Percentiles rank a stretch among this genome's conserved stretches.
phyloP scores from a whole-genome alignment of 2,329 filamentous ascomycete genomes.

The Laburnicola sp. region DNA sequence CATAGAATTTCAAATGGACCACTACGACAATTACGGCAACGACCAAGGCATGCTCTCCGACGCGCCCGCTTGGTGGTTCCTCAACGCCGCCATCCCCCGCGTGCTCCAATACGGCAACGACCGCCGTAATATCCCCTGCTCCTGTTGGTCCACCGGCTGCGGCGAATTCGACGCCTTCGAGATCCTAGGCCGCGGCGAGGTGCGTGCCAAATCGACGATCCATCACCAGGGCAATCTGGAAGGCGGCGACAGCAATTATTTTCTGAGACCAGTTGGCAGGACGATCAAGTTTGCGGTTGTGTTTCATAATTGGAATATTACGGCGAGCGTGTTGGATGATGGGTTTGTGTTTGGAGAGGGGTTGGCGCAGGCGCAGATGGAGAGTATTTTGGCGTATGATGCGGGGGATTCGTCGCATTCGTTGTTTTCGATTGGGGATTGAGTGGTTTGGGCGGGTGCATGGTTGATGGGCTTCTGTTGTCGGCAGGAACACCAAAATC shows the following conservation, averaged over 20 bases:
- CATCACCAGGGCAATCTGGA: slow-evolving; percentile 60
- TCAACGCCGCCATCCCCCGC: slow-evolving; percentile 73
- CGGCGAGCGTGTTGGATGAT: too few species aligned
- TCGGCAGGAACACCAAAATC: too few species aligned
- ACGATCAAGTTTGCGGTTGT: slow-evolving; percentile 69
- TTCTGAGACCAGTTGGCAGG: slow-evolving; percentile 63
- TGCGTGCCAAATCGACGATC: slow-evolving; percentile 70
- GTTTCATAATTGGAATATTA: too few species aligned
- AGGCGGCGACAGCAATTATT: slow-evolving; percentile 72
- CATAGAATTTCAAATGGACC: slow-evolving; percentile 70
- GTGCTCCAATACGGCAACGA: slow-evolving; percentile 67
- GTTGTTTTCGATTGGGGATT: too few species aligned
- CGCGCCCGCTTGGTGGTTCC: slow-evolving; percentile 75
- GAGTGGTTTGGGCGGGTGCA: too few species aligned
- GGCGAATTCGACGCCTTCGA: slow-evolving; percentile 79
- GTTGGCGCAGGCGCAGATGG: too few species aligned
- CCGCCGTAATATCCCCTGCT: slow-evolving; percentile 57
- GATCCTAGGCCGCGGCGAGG: slow-evolving; percentile 66
- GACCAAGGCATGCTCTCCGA: slow-evolving; percentile 55
- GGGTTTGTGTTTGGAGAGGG: too few species aligned
- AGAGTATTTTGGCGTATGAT: too few species aligned
- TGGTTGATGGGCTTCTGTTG: too few species aligned
- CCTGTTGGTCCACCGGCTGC: slow-evolving; percentile 71
- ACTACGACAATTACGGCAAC: slow-evolving; percentile 36
- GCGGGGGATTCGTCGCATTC: too few species aligned